Conservation (phyloP, 805 yeast genomes). For the Lachancea lanzarotensis region DNA sequence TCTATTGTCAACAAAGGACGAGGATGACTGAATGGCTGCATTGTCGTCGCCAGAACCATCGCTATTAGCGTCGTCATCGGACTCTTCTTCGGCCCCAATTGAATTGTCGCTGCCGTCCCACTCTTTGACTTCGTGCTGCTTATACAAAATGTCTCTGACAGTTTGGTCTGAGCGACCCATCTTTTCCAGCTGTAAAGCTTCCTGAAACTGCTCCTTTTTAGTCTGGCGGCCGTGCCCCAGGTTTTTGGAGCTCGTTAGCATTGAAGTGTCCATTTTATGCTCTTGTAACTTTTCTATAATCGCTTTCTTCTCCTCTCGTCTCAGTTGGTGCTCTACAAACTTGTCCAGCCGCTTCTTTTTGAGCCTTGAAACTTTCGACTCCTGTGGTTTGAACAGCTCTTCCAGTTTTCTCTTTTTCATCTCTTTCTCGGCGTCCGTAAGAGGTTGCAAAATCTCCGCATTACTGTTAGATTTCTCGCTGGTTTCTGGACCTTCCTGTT, state of each 20-base stretch:
- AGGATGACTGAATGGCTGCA: conserved; percentile 21
- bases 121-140: conserved; percentile 55
- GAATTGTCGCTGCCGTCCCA: conserved; percentile 43
- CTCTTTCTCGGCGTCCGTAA: conserved; percentile 55
- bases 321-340: conserved; percentile 84
- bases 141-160: conserved; percentile 60
- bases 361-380: conserved; percentile 60
- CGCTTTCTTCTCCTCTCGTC: conserved; percentile 78
- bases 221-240: conserved; percentile 73
- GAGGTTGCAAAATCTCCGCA: conserved; percentile 54
- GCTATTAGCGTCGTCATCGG: conserved; percentile 29
- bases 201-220: conserved; percentile 59
- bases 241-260: conserved; percentile 64
- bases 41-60: conserved; percentile 16
- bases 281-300: conserved; percentile 65
- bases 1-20: conserved; percentile 63
- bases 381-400: conserved; percentile 52
- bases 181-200: conserved; percentile 65
- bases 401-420: conserved; percentile 61
- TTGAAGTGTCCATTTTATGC: conserved; percentile 57
- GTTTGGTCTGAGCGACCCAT: conserved; percentile 61
- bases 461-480: conserved; percentile 43
- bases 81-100: conserved; percentile 13
- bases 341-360: conserved; percentile 82
- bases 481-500: conserved; percentile 10